Conservation (phyloP, 441 rosid species). For the Adansonia rubrostipa region DNA sequence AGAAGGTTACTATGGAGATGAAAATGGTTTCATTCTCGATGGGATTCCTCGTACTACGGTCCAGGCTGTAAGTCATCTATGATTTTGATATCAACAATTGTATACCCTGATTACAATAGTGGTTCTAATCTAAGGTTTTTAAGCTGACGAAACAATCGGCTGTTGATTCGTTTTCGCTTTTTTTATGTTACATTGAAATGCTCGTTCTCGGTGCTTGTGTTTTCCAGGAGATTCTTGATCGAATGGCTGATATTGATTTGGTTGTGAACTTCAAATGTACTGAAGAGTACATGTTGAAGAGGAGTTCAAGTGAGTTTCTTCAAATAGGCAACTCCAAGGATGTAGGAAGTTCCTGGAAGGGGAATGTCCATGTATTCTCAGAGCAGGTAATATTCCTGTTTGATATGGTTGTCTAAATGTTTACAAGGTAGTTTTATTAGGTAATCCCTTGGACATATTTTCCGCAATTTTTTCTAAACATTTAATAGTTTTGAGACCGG, state of each 20-base stretch:
- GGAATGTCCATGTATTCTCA: conserved; percentile 34
- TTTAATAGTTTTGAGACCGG: not conserved
- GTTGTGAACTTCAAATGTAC: conserved; percentile 73
- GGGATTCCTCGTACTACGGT: conserved; percentile 26
- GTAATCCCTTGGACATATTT: not conserved
- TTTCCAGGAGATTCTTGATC: conserved; percentile 81
- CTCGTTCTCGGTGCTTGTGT: conserved; percentile 18
- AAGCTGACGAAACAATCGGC: not conserved
- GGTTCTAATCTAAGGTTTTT: not conserved
- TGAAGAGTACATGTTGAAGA: conserved; percentile 44
- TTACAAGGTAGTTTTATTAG: not conserved
- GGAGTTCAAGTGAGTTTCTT: conserved; percentile 40
- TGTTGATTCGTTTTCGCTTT: not conserved
- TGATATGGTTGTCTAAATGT: not conserved
- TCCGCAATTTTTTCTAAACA: not conserved
- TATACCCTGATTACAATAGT: not conserved
- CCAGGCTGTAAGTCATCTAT: conserved; percentile 23
- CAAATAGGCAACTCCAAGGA: conserved; percentile 30
- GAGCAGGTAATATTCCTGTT: conserved; percentile 45
- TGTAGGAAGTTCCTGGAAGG: conserved; percentile 40
- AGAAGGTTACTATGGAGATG: conserved; percentile 25
- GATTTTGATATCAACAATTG: not conserved
- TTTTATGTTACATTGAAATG: conserved; percentile 13
- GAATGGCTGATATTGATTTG: conserved; percentile 72
- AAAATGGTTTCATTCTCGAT: conserved; percentile 29